A percentile compares a stretch with the other conserved stretches of the same genome.
phyloP scores from a whole-genome alignment of 2,329 filamentous ascomycete species.

The Alternaria consortialis region DNA sequence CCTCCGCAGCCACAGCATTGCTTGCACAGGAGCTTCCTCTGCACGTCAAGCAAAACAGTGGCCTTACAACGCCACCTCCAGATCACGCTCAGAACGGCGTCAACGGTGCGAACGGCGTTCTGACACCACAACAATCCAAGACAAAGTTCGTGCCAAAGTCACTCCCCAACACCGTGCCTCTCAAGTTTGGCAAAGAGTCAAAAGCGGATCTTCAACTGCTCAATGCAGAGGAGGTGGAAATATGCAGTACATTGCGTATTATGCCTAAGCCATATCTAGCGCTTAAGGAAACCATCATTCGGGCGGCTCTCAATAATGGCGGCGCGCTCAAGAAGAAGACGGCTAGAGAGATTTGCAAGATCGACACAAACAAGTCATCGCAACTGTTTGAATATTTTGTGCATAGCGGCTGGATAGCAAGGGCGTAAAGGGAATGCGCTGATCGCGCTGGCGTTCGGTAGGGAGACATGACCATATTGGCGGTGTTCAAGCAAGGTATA shows the following conservation, averaged over 20 bases:
- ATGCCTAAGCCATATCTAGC: conserved; percentile 95
- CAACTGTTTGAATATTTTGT: conserved; percentile 95
- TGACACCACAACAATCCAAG: conserved; percentile 52
- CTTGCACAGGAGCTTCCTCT: conserved; percentile 81
- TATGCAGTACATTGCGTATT: conserved; percentile 84
- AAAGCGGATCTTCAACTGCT: conserved; percentile 86
- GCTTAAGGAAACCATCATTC: conserved; percentile 91
- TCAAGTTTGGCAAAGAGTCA: conserved; percentile 77
- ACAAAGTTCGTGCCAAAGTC: conserved; percentile 64
- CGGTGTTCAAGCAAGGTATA: conserved; percentile 31
- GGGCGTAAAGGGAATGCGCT: conserved; percentile 64
- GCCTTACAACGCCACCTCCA: conserved; percentile 53
- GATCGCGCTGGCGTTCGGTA: conserved; percentile 9
- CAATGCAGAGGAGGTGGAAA: conserved; percentile 81
- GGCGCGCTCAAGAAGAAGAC: conserved; percentile 93
- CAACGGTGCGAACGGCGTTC: conserved; percentile 51
- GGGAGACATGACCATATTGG: neutral
- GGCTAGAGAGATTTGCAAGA: conserved; percentile 81
- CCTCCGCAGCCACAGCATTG: conserved; percentile 77
- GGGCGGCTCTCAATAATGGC: conserved; percentile 88
- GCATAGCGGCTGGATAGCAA: conserved; percentile 89
- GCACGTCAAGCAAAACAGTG: conserved; percentile 58
- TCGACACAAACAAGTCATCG: conserved; percentile 85
- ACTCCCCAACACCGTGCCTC: conserved; percentile 68
- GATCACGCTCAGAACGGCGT: conserved; percentile 61